A percentile compares a stretch with the other conserved stretches of the same genome.
phyloP scores from a whole-genome alignment of 108 stramenopile genomes.

The Nitzschia sp. region DNA sequence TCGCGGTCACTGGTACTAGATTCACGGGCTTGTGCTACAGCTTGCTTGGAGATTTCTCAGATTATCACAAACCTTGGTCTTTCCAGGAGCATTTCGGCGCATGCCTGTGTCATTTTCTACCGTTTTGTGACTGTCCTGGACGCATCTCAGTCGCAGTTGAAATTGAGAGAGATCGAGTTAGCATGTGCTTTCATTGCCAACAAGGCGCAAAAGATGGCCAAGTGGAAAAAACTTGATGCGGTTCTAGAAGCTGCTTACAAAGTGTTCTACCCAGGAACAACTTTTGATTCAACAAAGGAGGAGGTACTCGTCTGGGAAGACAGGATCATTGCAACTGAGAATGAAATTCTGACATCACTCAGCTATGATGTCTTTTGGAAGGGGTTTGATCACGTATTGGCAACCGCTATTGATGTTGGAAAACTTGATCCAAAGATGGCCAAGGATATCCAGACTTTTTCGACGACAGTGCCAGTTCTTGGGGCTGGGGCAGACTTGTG shows the following conservation, averaged over 20 bases:
- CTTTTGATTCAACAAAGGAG: conserved; percentile 64
- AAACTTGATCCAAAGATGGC: conserved; percentile 55
- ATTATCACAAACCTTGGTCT: conserved; percentile 51
- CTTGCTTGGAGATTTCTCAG: conserved; percentile 75
- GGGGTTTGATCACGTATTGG: conserved; percentile 69
- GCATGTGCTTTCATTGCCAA: conserved; percentile 81
- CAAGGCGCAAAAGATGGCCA: conserved; percentile 74
- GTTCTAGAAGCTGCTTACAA: conserved; percentile 71
- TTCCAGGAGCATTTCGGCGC: conserved; percentile 53
- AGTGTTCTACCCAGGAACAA: conserved; percentile 63
- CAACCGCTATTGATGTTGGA: conserved; percentile 40
- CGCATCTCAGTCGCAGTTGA: conserved; percentile 41
- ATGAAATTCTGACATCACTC: conserved; percentile 53
- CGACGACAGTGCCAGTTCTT: conserved; percentile 67
- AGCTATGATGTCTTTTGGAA: conserved; percentile 78
- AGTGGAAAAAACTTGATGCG: conserved; percentile 74
- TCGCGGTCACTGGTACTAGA: conserved; percentile 41
- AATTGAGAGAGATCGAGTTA: conserved; percentile 65
- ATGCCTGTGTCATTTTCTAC: conserved; percentile 75
- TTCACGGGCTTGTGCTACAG: conserved; percentile 42
- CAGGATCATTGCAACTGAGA: conserved; percentile 67
- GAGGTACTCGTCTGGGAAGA: conserved; percentile 74
- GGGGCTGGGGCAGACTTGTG: conserved; percentile 72
- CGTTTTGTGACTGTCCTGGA: conserved; percentile 58
- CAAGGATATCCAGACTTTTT: conserved; percentile 54